These are phyloP conservation scores for Spathaspora girioi DNA, from an alignment of 805 yeast species.

Conservation along the genomic window DNA sequence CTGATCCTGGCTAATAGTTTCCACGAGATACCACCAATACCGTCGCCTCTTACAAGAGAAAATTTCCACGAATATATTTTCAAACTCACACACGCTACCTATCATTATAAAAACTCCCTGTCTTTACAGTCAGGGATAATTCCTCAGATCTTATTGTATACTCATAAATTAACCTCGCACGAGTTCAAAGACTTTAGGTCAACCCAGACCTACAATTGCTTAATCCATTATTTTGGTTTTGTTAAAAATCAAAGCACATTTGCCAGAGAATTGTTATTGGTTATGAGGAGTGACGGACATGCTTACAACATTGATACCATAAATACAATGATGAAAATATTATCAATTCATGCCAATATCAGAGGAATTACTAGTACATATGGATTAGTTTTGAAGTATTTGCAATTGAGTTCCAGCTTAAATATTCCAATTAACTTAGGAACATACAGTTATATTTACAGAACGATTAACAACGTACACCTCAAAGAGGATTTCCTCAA, in stretches of 20 bases:
- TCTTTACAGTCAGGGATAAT: constrained; percentile 33
- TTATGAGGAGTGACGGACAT: constrained; percentile 40
- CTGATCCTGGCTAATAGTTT: constrained; percentile 16
- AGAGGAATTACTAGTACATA: constrained; percentile 31
- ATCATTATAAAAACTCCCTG: constrained; percentile 29
- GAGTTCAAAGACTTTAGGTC: constrained; percentile 27
- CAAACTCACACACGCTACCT: constrained; percentile 29
- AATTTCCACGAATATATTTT: constrained; percentile 33
- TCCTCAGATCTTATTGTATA: constrained; percentile 33
- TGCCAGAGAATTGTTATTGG: constrained; percentile 35
- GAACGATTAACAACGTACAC: constrained; percentile 33
- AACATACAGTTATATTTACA: constrained; percentile 36
- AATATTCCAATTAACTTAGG: constrained; percentile 26
- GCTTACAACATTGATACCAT: constrained; percentile 38
- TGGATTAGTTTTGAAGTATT: constrained; percentile 25
- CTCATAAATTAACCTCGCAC: constrained; percentile 32
- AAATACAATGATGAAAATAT: constrained; percentile 30
- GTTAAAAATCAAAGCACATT: constrained; percentile 38
- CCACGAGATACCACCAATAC: constrained; percentile 31
- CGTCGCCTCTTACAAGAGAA: constrained; percentile 21
- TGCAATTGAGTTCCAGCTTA: constrained; percentile 22
- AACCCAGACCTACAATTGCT: constrained; percentile 34
- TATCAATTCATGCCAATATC: constrained; percentile 28
- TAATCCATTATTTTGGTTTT: constrained; percentile 38
- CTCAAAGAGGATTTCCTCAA: constrained; percentile 35